phyloP scores from a whole-genome alignment of 169 alveolate species.

The Plasmodium inui region DNA sequence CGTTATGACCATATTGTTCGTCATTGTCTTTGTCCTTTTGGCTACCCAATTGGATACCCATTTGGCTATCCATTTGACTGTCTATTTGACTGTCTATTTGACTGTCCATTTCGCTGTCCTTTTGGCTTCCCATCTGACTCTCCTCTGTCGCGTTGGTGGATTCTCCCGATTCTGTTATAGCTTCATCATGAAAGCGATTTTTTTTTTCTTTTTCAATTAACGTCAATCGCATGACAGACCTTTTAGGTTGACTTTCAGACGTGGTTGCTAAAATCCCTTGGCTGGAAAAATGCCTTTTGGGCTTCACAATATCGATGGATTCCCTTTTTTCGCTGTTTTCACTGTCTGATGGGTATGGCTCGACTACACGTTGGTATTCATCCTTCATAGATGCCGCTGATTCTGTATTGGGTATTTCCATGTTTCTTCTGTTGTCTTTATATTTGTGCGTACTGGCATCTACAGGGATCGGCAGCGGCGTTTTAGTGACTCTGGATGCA shows the following conservation, averaged over 20 bases:
- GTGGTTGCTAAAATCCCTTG: not conserved
- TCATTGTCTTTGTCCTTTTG: not conserved
- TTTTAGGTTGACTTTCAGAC: not conserved
- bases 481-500: not conserved
- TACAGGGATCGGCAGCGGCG: not conserved
- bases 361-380: not conserved
- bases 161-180: not conserved
- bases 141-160: not conserved
- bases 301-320: not conserved
- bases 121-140: not conserved
- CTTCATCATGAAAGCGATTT: not conserved
- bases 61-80: no score
- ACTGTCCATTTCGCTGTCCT: no score
- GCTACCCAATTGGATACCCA: no score
- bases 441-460: not conserved
- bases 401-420: not conserved
- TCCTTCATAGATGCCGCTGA: not conserved
- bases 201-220: not conserved
- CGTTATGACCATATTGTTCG: not conserved
- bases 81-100: no score
- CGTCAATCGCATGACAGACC: not conserved
- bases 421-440: not conserved
- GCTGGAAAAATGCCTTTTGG: not conserved
- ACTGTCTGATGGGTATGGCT: not conserved
- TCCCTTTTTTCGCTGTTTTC: no score